phyloP scores from a whole-genome alignment of 371 early-diverging fungal species.

The Lichtheimia ornata region DNA sequence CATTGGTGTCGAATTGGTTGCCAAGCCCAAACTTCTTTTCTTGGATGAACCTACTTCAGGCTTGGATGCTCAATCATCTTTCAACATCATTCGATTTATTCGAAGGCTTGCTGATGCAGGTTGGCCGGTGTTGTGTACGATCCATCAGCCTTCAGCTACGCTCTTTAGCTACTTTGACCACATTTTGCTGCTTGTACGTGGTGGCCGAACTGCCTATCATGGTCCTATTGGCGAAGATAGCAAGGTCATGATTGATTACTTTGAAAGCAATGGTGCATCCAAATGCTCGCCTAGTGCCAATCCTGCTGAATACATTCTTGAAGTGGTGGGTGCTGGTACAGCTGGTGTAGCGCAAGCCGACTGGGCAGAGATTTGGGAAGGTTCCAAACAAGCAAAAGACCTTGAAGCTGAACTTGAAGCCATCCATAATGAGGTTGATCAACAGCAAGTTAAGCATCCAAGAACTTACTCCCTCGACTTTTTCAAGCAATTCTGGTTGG shows the following conservation, averaged over 20 bases:
- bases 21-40: slow-evolving; percentile 73
- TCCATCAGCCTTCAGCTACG: slow-evolving; percentile 66
- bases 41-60: slow-evolving; percentile 85
- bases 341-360: slow-evolving; percentile 35
- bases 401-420: slow-evolving; percentile 24
- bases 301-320: slow-evolving; percentile 69
- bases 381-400: slow-evolving; percentile 29
- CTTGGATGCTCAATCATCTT: slow-evolving; percentile 63
- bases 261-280: slow-evolving; percentile 56
- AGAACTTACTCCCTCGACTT: slow-evolving; percentile 31
- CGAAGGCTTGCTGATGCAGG: slow-evolving; percentile 62
- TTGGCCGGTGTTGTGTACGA: slow-evolving; percentile 60
- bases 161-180: slow-evolving; percentile 68
- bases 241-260: slow-evolving; percentile 54
- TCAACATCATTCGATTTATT: slow-evolving; percentile 65
- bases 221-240: slow-evolving; percentile 60
- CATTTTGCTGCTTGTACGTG: slow-evolving; percentile 62
- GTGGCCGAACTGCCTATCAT: slow-evolving; percentile 59
- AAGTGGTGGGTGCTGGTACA: slow-evolving; percentile 42
- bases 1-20: slow-evolving; percentile 71
- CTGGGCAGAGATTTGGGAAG: slow-evolving; percentile 58
- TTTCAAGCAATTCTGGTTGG: slow-evolving; percentile 39
- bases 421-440: slow-evolving; percentile 14
- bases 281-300: slow-evolving; percentile 53
- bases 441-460: slow-evolving; percentile 14